Percentiles rank a stretch among this genome's conserved stretches.
Evolutionary conservation across 169 alveolate species (phyloP).

Genomic region (Fabrea salina): DNA sequence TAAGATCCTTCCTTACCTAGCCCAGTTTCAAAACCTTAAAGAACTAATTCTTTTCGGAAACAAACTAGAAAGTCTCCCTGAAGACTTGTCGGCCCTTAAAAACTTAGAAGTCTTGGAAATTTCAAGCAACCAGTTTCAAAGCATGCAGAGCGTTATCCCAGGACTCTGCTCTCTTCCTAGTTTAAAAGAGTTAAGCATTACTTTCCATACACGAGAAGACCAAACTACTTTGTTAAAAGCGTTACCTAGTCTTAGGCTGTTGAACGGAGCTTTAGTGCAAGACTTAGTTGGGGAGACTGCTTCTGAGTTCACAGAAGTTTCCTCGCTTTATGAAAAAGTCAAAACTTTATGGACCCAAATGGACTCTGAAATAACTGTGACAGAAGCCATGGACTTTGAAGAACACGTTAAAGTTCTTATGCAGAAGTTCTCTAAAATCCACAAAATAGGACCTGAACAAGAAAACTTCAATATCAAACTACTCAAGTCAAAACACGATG

Average conservation of each 20-base stretch:
- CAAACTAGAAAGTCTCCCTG: conserved; percentile 56
- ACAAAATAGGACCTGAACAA: background rate
- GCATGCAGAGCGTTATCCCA: conserved; percentile 40
- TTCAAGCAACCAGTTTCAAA: conserved; percentile 54
- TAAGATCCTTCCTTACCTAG: conserved; percentile 20
- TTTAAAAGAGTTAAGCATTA: conserved; percentile 50
- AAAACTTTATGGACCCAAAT: conserved; percentile 47
- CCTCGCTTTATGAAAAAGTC: conserved; percentile 48
- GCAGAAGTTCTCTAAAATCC: conserved; percentile 38
- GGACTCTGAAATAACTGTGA: conserved; percentile 42
- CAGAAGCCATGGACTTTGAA: conserved; percentile 56
- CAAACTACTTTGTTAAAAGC: conserved; percentile 45
- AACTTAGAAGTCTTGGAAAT: conserved; percentile 58
- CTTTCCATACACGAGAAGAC: conserved; percentile 48
- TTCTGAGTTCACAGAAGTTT: background rate
- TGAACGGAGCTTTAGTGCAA: conserved; percentile 39
- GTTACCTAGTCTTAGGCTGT: conserved; percentile 39
- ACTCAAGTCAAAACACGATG: conserved; percentile 53
- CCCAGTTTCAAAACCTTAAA: conserved; percentile 32
- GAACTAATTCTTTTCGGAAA: conserved; percentile 62
- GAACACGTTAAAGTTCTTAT: conserved; percentile 44
- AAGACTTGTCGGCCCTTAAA: conserved; percentile 46
- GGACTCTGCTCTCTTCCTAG: conserved; percentile 52
- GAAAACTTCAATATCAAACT: conserved; percentile 37
- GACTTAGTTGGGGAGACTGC: background rate